Base-by-base conservation (phyloP, 306 rosid genomes). In the Pterocarpus macrocarpus region DNA sequence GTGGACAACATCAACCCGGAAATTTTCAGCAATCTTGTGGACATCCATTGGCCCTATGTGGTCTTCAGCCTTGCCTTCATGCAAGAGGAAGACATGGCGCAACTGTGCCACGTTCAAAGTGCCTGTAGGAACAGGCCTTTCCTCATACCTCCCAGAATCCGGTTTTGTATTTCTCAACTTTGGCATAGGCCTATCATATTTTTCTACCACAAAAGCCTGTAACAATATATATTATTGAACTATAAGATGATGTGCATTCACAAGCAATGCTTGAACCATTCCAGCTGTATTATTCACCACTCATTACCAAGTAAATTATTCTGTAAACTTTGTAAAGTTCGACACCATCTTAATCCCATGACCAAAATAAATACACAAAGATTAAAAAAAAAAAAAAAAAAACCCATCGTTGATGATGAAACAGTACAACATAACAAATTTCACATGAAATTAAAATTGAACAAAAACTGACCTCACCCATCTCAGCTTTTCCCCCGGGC, bases 401-500 rank as follows among this genome's bases (percentile, higher is more conserved):
- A 45, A 6, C 50, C 52, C 53, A 47, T 55, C n/a, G 32, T 55
- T 16, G 32, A 55, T 6, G 61, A 55, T 55, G 61, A 55, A 55
- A n/a, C 32, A 55, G 61, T 55, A 1, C 2, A 45, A 66, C 9
- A n/a, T 14, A 77, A 67, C 56, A 50, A 14, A 15, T 50, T 50
- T 50, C 12, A 16, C 57, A 50, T 50, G 56, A 43, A 58, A 52
- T 4, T 45, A 56, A 70, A 16, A 4, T 16, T 5, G 32, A 52
- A 56, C 14, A 71, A 68, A 66, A 69, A 85, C 97, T 87, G 79
- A 96, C 99, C 97, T 92, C 98, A 13, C 98, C 97, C 98, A 96
- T 92, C 88, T 93, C 97, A 45, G 80, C 84, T 85, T 89, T 96
- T 36, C 97, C 94, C 55, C 98, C 98, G 34, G 99, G 92, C 86